Conservation (phyloP, 106 monocot species). For the Xerophyta viscosa region DNA sequence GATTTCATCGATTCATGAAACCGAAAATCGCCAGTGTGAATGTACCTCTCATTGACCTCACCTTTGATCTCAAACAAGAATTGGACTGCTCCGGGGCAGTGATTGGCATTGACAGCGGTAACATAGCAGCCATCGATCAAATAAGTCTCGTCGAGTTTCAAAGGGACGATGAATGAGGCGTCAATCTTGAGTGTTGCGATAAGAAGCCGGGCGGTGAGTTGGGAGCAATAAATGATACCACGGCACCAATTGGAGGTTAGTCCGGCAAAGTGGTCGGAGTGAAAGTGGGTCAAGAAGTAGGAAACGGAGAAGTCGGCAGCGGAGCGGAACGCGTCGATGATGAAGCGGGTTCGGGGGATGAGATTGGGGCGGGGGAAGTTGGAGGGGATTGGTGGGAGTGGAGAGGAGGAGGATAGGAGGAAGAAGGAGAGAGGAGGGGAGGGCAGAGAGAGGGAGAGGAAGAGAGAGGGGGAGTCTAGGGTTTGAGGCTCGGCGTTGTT, state of each 20-base stretch:
- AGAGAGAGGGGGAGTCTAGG: not conserved
- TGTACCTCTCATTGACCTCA: constrained; percentile 30
- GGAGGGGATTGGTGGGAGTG: constrained; percentile 49
- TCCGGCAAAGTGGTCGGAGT: constrained; percentile 88
- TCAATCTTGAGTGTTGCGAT: constrained; percentile 43
- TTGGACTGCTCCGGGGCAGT: constrained; percentile 90
- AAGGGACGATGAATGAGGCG: constrained; percentile 36
- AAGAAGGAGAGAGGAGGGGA: constrained; percentile 22
- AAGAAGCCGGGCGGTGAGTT: constrained; percentile 58
- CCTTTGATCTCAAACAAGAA: constrained; percentile 54
- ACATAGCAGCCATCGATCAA: constrained; percentile 70
- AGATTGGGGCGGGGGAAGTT: constrained; percentile 38
- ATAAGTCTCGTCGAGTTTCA: constrained; percentile 31
- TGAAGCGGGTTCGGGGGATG: constrained; percentile 73
- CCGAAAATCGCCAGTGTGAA: constrained; percentile 90
- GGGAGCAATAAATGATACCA: constrained; percentile 80
- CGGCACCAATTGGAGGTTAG: constrained; percentile 50
- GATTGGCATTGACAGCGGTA: constrained; percentile 66
- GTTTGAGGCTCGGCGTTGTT: not conserved
- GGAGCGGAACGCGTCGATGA: constrained; percentile 69
- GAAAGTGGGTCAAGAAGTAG: constrained; percentile 96
- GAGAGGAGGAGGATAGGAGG: constrained; percentile 23
- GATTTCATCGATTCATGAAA: constrained; percentile 61
- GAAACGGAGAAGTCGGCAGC: constrained; percentile 77
- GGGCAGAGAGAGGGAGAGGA: not conserved